Conservation (phyloP, 176 grass and related monocot species). For the Aegilops longissima region DNA sequence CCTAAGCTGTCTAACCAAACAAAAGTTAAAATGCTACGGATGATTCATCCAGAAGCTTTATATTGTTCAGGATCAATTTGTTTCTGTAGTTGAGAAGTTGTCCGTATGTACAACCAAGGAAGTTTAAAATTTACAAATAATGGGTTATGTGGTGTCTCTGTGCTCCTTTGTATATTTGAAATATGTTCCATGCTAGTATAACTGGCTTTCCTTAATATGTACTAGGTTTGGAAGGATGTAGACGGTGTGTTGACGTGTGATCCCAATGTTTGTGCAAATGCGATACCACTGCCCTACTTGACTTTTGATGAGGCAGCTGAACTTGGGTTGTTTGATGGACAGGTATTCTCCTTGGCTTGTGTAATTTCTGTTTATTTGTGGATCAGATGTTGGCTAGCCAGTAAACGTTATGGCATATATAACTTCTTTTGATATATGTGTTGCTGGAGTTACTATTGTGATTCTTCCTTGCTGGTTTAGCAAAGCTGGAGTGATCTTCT, state of each 20-base stretch:
- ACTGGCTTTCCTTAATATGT: background rate
- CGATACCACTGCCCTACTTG: constrained; percentile 64
- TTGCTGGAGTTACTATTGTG: background rate
- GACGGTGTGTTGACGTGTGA: constrained; percentile 90
- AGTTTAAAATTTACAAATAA: background rate
- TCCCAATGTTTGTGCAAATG: constrained; percentile 72
- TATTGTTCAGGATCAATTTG: too few species aligned
- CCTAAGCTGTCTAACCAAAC: too few species aligned
- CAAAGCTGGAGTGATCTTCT: background rate
- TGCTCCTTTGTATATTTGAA: background rate
- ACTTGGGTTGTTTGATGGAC: constrained; percentile 79
- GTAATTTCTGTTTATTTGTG: background rate
- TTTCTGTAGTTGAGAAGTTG: too few species aligned
- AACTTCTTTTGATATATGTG: background rate
- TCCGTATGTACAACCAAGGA: too few species aligned
- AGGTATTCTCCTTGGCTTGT: constrained; percentile 17
- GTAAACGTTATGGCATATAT: background rate
- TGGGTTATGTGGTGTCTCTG: background rate
- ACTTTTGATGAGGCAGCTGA: constrained; percentile 95
- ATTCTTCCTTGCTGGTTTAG: background rate
- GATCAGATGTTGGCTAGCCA: background rate
- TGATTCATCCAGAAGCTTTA: too few species aligned
- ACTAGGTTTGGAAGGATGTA: constrained; percentile 93
- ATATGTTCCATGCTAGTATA: background rate
- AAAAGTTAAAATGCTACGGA: too few species aligned